Evolutionary conservation across 345 rosid species (phyloP), one percentile per base, ranked within the genome.

Genomic region (Melaleuca alternifolia): DNA sequence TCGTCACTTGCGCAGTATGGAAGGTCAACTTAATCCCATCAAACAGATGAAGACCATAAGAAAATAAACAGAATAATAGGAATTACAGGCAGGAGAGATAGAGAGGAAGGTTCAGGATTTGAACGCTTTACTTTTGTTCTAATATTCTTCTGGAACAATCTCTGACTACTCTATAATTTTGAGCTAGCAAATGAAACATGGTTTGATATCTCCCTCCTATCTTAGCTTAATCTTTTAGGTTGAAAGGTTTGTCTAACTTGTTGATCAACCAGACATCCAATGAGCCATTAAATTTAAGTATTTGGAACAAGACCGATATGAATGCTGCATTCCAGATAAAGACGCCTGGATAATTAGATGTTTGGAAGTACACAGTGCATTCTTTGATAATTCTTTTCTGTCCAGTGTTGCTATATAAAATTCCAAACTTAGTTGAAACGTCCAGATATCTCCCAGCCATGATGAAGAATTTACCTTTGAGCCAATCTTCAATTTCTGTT

Each of bases 401-500:
- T 37, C 81, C 48, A 71, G 37, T 71, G 48, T 37, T 71, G 14
- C 81, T 18, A 71, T 10, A 71, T 33, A 71, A 71, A 71, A 37
- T 71, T 37, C 48, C 10, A 71, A 37, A 15, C 44, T 71, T 10
- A 12, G 81, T 37, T 10, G 24, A 83, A 83, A 83, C 57, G 51
- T 51, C 81, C 81, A 71, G 37, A 26, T 26, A 20, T 71, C 81
- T 37, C 81, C 81, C 81, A 71, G 21, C 7, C 61, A 53, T 75
- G 52, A 48, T 86, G 82, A 50, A 51, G n/a, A 75, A 18, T 86
- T 83, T 87, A 97, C 99, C 99, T 95, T 98, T 53, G 99, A 98
- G 86, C 99, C 99, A 57, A 98, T 96, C 92, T 95, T 95, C 89
- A 98, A 91, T 89, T 95, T 98, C 91, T 98, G 99, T 65, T 93